Percentiles rank a stretch among this genome's conserved stretches.
Conservation (phyloP, 2,329 filamentous ascomycete species). For the Xylaria sp. region DNA sequence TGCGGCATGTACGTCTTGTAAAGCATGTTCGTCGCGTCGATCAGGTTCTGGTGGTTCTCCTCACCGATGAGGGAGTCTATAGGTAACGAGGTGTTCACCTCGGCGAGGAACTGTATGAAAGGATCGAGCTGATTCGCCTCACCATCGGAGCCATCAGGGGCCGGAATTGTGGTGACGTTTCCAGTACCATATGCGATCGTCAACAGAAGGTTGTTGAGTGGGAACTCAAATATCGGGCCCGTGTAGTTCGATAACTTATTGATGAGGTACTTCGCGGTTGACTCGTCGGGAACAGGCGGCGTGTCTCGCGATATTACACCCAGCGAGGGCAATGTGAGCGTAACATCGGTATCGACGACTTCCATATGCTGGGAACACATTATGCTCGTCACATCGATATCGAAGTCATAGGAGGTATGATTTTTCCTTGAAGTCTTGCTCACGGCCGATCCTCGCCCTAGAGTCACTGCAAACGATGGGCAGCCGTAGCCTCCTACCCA, state of each 20-base stretch:
- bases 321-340: conserved; percentile 25
- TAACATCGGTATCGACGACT: conserved; percentile 26
- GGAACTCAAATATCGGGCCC: conserved; percentile 27
- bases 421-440: conserved; percentile 2
- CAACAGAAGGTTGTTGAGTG: conserved; percentile 29
- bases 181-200: conserved; percentile 29
- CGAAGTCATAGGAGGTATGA: conserved; percentile 24
- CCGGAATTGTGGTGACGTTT: conserved; percentile 11
- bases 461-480: conserved; percentile 30
- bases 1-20: conserved; percentile 33
- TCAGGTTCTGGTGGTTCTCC: conserved; percentile 20
- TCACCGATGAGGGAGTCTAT: conserved; percentile 23
- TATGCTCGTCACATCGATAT: conserved; percentile 32
- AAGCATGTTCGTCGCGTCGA: conserved; percentile 28
- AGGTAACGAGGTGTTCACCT: conserved; percentile 20
- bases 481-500: conserved; percentile 34
- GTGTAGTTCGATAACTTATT: conserved; percentile 22
- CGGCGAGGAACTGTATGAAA: conserved; percentile 26
- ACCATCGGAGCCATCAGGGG: background rate
- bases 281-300: conserved; percentile 27
- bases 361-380: conserved; percentile 27
- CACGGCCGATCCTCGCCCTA: conserved; percentile 28
- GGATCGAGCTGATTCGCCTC: conserved; percentile 23
- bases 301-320: conserved; percentile 22
- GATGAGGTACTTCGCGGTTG: conserved; percentile 21